A percentile compares a stretch with the other conserved stretches of the same genome.
These are phyloP conservation scores for Microdochium trichocladiopsis DNA, from an alignment of 2,329 filamentous ascomycete genomes.

Conservation along the genomic window DNA sequence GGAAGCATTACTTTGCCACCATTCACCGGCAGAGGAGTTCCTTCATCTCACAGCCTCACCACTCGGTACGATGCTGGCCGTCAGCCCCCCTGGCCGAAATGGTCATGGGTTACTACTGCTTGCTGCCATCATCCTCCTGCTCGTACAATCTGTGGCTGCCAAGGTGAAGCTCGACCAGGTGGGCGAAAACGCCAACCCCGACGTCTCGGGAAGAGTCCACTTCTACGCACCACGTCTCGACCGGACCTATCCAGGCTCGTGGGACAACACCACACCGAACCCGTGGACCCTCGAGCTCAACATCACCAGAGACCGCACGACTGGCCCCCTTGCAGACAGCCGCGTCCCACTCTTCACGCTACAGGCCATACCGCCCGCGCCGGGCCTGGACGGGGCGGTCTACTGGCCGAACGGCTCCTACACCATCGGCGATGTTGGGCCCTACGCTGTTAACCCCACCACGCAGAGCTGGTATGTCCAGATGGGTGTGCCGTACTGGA, in stretches of 20 bases:
- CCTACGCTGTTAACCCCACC: background rate
- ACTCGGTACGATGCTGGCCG: too few species aligned
- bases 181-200: background rate
- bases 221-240: background rate
- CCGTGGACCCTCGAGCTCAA: background rate
- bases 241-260: background rate
- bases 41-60: too few species aligned
- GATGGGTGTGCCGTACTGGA: background rate
- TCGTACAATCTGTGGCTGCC: too few species aligned
- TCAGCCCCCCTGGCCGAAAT: too few species aligned
- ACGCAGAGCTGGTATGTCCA: background rate
- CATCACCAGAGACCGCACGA: background rate
- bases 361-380: background rate
- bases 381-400: background rate
- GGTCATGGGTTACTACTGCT: too few species aligned
- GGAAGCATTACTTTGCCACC: too few species aligned
- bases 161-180: too few species aligned
- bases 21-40: too few species aligned
- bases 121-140: too few species aligned
- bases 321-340: background rate
- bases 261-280: background rate
- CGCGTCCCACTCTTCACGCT: background rate
- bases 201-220: background rate
- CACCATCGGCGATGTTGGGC: background rate
- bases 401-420: background rate